These are phyloP conservation scores for Trichoderma arundinaceum DNA, from an alignment of 2,329 filamentous ascomycete species.

Conservation along the genomic window DNA sequence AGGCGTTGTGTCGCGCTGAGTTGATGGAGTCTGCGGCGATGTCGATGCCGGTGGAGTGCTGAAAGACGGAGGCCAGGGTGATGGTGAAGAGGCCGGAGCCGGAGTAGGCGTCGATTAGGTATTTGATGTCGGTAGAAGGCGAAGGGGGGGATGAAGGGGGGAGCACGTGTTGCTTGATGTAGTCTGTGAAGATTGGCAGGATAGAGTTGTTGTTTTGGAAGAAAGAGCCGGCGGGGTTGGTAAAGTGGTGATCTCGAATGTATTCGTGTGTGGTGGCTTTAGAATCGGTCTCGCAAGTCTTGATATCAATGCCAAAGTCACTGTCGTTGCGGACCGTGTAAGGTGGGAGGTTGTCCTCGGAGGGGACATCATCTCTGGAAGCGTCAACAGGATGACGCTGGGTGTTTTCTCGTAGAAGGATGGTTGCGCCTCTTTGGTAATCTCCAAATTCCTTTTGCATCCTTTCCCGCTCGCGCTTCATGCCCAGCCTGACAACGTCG, in stretches of 20 bases:
- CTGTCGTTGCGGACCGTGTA: conserved; percentile 56
- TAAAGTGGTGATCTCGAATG: conserved; percentile 81
- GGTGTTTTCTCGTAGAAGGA: conserved; percentile 88
- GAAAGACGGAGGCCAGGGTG: conserved; percentile 83
- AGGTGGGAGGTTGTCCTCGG: conserved; percentile 38
- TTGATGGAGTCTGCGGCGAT: conserved; percentile 79
- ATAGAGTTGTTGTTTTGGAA: conserved; percentile 99
- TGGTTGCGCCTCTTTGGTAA: conserved; percentile 83
- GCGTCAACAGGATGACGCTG: conserved; percentile 63
- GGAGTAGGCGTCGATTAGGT: conserved; percentile 97
- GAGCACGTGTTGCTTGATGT: conserved; percentile 81
- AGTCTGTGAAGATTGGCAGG: conserved; percentile 81
- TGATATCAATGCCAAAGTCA: conserved; percentile 71
- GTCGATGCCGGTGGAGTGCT: conserved; percentile 87
- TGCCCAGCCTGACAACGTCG: conserved; percentile 77
- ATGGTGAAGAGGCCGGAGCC: conserved; percentile 97
- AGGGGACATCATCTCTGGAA: conserved; percentile 35
- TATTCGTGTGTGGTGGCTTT: conserved; percentile 87
- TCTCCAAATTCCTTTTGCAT: conserved; percentile 72
- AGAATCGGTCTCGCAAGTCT: conserved; percentile 86
- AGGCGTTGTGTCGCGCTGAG: conserved; percentile 79
- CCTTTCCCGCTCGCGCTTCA: conserved; percentile 77
- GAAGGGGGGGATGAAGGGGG: conserved; percentile 47
- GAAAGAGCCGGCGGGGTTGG: conserved; percentile 90
- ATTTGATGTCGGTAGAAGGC: conserved; percentile 63